Evolutionary conservation across 257 asterid genomes (phyloP).

Genomic region (Leptodermis oblonga): DNA sequence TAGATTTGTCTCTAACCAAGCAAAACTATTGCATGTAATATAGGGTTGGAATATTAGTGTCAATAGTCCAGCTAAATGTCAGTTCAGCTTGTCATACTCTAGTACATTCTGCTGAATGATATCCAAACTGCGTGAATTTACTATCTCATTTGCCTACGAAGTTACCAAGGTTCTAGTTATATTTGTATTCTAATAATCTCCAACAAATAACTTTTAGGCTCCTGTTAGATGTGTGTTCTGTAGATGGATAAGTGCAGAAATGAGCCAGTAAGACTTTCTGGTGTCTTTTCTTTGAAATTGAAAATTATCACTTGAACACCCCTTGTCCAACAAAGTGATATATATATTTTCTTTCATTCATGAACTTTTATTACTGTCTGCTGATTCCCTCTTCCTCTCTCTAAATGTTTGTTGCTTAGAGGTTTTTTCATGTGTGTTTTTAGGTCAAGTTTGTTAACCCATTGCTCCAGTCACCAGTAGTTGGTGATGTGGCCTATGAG

Average conservation of each 20-base stretch:
- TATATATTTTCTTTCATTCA: neutral
- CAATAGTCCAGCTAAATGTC: neutral
- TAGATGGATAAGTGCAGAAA: neutral
- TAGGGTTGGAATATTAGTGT: neutral
- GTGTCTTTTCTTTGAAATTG: neutral
- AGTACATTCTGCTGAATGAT: neutral
- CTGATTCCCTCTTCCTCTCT: neutral
- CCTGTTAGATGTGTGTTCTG: neutral
- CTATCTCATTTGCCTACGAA: neutral
- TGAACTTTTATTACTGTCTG: neutral
- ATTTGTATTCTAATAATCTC: neutral
- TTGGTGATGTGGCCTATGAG: conserved; percentile 87
- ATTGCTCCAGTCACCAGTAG: conserved; percentile 69
- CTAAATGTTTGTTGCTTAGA: neutral
- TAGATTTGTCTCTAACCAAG: neutral
- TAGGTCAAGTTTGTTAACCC: conserved; percentile 80
- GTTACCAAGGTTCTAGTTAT: neutral
- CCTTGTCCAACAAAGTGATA: neutral
- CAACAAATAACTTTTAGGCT: neutral
- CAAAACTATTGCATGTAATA: neutral
- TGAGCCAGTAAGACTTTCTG: neutral
- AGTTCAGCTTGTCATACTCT: neutral
- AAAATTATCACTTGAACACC: neutral
- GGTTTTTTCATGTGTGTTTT: neutral
- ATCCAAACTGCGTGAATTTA: neutral